Evolutionary conservation across 116 monocot species (phyloP).

Genomic region (Cymodocea nodosa): DNA sequence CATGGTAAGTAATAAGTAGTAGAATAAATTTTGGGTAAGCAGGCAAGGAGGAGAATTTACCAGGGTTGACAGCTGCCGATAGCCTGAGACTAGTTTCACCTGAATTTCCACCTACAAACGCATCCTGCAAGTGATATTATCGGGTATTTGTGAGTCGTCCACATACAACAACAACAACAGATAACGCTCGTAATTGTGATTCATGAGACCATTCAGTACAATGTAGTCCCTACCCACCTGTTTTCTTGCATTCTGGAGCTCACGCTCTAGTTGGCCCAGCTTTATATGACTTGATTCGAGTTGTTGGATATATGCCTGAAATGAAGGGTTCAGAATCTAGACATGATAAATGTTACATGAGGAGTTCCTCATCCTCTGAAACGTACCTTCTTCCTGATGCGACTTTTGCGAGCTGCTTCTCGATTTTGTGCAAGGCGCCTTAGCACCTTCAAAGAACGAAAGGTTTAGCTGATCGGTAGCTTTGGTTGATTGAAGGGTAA

Average conservation of each 20-base stretch:
- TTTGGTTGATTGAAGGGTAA: conserved; percentile 3
- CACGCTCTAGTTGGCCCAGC: conserved; percentile 66
- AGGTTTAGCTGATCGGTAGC: no score
- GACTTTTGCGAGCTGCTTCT: conserved; percentile 91
- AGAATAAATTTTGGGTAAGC: not conserved
- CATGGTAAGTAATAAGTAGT: not conserved
- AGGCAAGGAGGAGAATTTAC: conserved; percentile 9
- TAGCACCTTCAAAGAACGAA: conserved; percentile 26
- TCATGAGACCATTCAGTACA: no score
- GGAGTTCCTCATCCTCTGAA: not conserved
- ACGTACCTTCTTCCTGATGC: conserved; percentile 69
- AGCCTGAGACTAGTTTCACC: conserved; percentile 37
- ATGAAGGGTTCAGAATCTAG: not conserved
- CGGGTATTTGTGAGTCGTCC: no score
- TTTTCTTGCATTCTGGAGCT: conserved; percentile 50
- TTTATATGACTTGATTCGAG: conserved; percentile 76
- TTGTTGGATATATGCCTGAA: conserved; percentile 90
- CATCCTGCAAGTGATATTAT: conserved; percentile 27
- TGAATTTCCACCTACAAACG: conserved; percentile 30
- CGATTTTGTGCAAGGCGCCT: conserved; percentile 95
- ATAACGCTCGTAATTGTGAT: no score
- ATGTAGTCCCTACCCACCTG: conserved; percentile 30
- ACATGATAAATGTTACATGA: not conserved
- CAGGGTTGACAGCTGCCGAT: conserved; percentile 37
- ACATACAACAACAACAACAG: not conserved